These are phyloP conservation scores for Wickerhamiella hasegawae DNA, from an alignment of 805 yeast genomes.

Conservation along the genomic window DNA sequence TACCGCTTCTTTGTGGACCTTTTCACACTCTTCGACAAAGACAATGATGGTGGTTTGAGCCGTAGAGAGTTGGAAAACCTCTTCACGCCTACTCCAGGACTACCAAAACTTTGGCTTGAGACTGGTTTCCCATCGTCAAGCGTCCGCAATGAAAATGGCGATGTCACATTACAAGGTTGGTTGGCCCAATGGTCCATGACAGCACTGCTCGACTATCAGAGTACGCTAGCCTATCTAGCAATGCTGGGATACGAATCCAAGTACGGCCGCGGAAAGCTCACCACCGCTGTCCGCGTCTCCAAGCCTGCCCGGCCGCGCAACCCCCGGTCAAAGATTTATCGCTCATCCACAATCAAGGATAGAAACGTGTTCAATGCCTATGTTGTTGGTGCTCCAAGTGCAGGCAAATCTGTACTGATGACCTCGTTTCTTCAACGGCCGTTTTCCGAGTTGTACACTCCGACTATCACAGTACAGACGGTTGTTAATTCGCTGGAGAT, in stretches of 20 bases:
- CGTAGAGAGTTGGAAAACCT: slow-evolving; percentile 51
- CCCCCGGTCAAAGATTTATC: slow-evolving; percentile 46
- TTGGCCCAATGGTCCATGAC: slow-evolving; percentile 98
- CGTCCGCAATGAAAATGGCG: slow-evolving; percentile 78
- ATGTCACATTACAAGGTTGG: slow-evolving; percentile 95
- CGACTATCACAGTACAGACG: slow-evolving; percentile 64
- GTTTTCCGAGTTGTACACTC: slow-evolving; percentile 54
- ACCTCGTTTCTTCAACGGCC: slow-evolving; percentile 69
- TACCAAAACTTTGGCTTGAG: slow-evolving; percentile 76
- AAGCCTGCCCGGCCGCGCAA: slow-evolving; percentile 59
- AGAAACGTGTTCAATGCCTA: slow-evolving; percentile 87
- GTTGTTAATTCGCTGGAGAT: slow-evolving; percentile 88
- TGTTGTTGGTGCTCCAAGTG: slow-evolving; percentile 65
- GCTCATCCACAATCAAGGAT: slow-evolving; percentile 51
- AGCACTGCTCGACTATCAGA: slow-evolving; percentile 66
- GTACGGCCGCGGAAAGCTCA: slow-evolving; percentile 18
- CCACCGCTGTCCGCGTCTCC: slow-evolving; percentile 57
- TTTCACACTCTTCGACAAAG: slow-evolving; percentile 76
- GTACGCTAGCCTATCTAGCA: slow-evolving; percentile 77
- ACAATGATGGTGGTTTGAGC: slow-evolving; percentile 90
- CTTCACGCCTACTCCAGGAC: slow-evolving; percentile 84
- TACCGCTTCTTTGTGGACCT: slow-evolving; percentile 83
- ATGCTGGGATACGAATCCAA: slow-evolving; percentile 65
- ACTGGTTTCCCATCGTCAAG: slow-evolving; percentile 76
- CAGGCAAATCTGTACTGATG: slow-evolving; percentile 76